Evolutionary conservation across 108 stramenopile genomes (phyloP).

Genomic region (Chaetoceros muelleri): DNA sequence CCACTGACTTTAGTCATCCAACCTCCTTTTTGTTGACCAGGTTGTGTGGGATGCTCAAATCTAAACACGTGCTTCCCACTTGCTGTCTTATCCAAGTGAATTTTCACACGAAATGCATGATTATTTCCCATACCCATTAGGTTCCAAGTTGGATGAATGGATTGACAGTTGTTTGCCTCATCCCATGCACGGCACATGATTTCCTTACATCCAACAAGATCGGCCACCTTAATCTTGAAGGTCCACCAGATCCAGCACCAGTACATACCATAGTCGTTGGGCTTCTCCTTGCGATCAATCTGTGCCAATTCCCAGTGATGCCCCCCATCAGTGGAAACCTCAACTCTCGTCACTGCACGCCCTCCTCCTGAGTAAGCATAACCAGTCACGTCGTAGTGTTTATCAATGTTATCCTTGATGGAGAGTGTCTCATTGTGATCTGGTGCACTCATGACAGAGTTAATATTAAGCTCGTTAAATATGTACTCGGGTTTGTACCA

Average conservation of each 20-base stretch:
- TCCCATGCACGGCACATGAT: constrained; percentile 95
- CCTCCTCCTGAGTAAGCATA: constrained; percentile 97
- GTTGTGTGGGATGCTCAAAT: constrained; percentile 94
- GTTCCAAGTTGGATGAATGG: constrained; percentile 90
- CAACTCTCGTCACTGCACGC: constrained; percentile 81
- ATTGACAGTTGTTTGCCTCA: constrained; percentile 87
- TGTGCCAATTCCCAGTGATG: constrained; percentile 70
- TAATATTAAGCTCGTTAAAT: constrained; percentile 98
- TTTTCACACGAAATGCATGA: constrained; percentile 87
- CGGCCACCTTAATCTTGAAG: constrained; percentile 55
- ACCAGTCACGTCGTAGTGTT: constrained; percentile 75
- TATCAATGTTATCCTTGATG: constrained; percentile 47
- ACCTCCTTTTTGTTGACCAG: constrained; percentile 86
- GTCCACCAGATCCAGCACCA: constrained; percentile 92
- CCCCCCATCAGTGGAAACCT: constrained; percentile 85
- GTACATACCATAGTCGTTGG: constrained; percentile 83
- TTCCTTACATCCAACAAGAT: constrained; percentile 80
- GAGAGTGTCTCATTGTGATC: constrained; percentile 86
- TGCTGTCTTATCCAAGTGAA: constrained; percentile 61
- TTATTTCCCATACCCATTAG: constrained; percentile 99
- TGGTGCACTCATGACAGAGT: constrained; percentile 87
- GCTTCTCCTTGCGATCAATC: constrained; percentile 63
- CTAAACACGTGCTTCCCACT: constrained; percentile 62
- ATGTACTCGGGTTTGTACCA: constrained; percentile 98
- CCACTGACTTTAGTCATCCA: constrained; percentile 87